Evolutionary conservation across 768 basidiomycete genomes (phyloP), one percentile per base, ranked within the genome.

Genomic region (Crucibulum laeve): DNA sequence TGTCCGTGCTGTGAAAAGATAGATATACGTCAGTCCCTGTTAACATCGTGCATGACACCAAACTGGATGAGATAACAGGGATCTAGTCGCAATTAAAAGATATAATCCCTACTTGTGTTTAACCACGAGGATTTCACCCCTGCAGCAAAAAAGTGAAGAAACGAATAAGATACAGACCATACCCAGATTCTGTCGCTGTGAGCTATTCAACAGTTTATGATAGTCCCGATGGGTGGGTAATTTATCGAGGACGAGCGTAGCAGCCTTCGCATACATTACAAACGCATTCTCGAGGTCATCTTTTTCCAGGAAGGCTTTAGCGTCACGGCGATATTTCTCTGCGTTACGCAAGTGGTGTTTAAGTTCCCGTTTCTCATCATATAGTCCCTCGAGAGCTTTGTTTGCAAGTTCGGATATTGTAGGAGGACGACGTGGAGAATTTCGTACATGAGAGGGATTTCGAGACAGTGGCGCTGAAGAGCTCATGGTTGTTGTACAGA

Each of bases 221-320:
- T 84, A 91, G 34, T 87, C 81, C 42, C 71, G 67, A 63, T 91
- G 89, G 1, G 68, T 64, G 0, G 88, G 88, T n/a, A 91, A 66
- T 50, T 77, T 82, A 66, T 91, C 87, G 8, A 88, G 74, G 4
- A 89, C 84, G 45, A 91, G 66, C 1, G 84, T 87, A 0, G 87
- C 87, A 6, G 87, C 84, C 47, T 71, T 78, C 2, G 87, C 87
- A 39, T 76, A 79, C 48, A 79, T 71, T 14, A 90, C 69, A 59
- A 89, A 91, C 1, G 82, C 84, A n/a, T 61, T 67, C 57, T 90
- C 84, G 38, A 81, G 65, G 57, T 91, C 80, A 1, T 74, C 73
- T 15, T 65, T 63, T 25, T 71, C 68, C 1, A 63, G 61, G 51
- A 63, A 64, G 18, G 63, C 63, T 48, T 73, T 77, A 22, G 75